These are phyloP conservation scores for Pichia sp. DNA, from an alignment of 1,139 yeast species.

Conservation along the genomic window DNA sequence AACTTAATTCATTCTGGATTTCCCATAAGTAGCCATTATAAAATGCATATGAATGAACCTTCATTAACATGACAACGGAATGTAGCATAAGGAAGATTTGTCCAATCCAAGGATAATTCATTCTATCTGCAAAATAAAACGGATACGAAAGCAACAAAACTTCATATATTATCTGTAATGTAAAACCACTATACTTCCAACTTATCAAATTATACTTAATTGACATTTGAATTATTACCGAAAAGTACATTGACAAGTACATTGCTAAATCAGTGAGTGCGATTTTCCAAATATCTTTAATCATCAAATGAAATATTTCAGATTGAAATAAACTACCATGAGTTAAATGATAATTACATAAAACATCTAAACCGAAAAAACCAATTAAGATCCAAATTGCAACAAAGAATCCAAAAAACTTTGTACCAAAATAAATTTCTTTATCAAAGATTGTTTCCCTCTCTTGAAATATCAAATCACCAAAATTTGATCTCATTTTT, in stretches of 20 bases:
- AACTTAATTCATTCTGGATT: constrained; percentile 48
- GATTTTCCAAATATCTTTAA: constrained; percentile 52
- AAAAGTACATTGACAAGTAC: constrained; percentile 58
- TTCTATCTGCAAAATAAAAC: constrained; percentile 44
- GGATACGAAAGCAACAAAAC: constrained; percentile 40
- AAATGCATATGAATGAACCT: constrained; percentile 84
- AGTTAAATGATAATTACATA: constrained; percentile 37
- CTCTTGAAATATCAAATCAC: constrained; percentile 36
- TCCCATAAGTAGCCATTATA: constrained; percentile 86
- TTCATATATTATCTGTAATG: constrained; percentile 53
- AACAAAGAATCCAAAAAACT: constrained; percentile 60
- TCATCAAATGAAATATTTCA: constrained; percentile 45
- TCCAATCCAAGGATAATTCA: constrained; percentile 76
- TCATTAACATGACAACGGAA: constrained; percentile 82
- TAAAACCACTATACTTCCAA: constrained; percentile 63
- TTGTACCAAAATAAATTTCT: constrained; percentile 30
- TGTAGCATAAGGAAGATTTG: constrained; percentile 76
- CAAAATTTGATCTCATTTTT: constrained; percentile 35
- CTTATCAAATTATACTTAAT: constrained; percentile 37
- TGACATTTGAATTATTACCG: constrained; percentile 48
- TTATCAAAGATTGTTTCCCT: constrained; percentile 43
- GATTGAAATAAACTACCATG: constrained; percentile 35
- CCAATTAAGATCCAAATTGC: constrained; percentile 64
- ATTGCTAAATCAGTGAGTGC: constrained; percentile 63
- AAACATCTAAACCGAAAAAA: constrained; percentile 42